phyloP scores from a whole-genome alignment of 2,329 filamentous ascomycete genomes.

The Thermoascus crustaceus region DNA sequence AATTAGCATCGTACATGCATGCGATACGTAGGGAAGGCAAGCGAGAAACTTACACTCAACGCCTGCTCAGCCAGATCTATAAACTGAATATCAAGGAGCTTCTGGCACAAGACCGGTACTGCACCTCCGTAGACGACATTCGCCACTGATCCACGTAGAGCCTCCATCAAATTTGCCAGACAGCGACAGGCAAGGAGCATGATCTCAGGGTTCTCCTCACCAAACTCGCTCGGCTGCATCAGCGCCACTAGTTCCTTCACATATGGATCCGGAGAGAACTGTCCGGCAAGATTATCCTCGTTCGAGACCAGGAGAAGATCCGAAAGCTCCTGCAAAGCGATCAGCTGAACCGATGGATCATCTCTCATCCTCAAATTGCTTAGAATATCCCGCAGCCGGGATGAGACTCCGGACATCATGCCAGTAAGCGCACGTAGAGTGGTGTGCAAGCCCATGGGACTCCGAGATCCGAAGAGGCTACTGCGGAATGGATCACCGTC shows the following conservation, averaged over 20 bases:
- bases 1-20: slow-evolving; percentile 2
- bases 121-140: slow-evolving; percentile 97
- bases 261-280: slow-evolving; percentile 89
- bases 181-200: slow-evolving; percentile 96
- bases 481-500: slow-evolving; percentile 55
- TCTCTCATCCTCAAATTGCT: slow-evolving; percentile 72
- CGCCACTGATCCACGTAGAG: slow-evolving; percentile 79
- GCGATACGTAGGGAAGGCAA: slow-evolving; percentile 1
- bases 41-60: slow-evolving; percentile 54
- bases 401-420: slow-evolving; percentile 80
- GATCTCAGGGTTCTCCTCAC: slow-evolving; percentile 88
- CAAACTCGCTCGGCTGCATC: slow-evolving; percentile 84
- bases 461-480: slow-evolving; percentile 57
- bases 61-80: slow-evolving; percentile 97
- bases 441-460: slow-evolving; percentile 61
- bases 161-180: slow-evolving; percentile 96
- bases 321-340: slow-evolving; percentile 86
- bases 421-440: slow-evolving; percentile 81
- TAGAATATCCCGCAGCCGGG: slow-evolving; percentile 69
- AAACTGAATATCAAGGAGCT: slow-evolving; percentile 89
- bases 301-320: slow-evolving; percentile 91
- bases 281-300: slow-evolving; percentile 89
- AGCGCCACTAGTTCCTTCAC: slow-evolving; percentile 87
- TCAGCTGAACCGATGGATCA: slow-evolving; percentile 77
- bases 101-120: slow-evolving; percentile 88